Evolutionary conservation across 331 rosid species (phyloP), one percentile per base, ranked within the genome.

Genomic region (Cucumis variabilis): DNA sequence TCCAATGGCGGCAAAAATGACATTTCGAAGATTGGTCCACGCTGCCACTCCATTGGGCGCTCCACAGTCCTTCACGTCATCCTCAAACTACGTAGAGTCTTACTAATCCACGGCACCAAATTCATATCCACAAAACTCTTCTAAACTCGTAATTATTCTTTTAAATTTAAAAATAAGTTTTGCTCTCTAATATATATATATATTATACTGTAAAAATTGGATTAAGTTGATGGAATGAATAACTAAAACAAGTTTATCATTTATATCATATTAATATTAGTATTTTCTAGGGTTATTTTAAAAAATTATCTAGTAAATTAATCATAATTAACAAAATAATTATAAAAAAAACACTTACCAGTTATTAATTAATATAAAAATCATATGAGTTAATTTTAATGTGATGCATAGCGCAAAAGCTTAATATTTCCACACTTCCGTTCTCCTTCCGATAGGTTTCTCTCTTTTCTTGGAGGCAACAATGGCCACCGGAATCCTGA

Each of bases 401-500:
- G 51, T 30, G 21, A 33, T 37, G 23, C 65, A 10, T 87, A 87
- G 27, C 33, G 73, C 2, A 17, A 1, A 46, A 2, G 77, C 44
- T n/a, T 9, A 21, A 6, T 41, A 14, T 0, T 27, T 70, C 25
- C 53, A 25, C n/a, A 19, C 33, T 24, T 48, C 76, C 33, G 28
- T 30, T n/a, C 10, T 10, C 33, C n/a, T 19, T 69, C 69, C 46
- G 50, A 48, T 21, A 24, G 30, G 33, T 41, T 37, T 14, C 37
- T 78, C 79, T 74, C 16, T 21, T 21, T 41, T 74, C 55, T 30
- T 2, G 13, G 48, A 73, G 85, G 41, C 83, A 88, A 77, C 82
- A 13, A 95, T 97, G 99, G 99, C 96, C 74, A 93, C 93, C 58
- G 90, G 94, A 13, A 63, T 94, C 58, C 85, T 96, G 25, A 91